Conservation (phyloP, 2,329 filamentous ascomycete species). For the Cordyceps sp. region DNA sequence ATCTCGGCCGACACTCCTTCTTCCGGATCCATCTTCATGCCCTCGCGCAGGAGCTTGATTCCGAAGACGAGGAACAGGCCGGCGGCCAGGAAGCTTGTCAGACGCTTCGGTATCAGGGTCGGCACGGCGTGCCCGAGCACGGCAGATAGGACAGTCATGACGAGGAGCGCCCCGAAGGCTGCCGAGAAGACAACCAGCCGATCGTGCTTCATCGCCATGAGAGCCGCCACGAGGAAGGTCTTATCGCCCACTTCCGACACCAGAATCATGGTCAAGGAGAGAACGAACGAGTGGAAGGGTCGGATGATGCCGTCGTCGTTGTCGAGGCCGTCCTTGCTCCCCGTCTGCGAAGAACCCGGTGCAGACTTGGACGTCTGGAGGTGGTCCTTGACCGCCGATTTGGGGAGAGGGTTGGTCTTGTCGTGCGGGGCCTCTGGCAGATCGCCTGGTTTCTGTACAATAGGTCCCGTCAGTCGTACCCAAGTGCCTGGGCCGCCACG, state of each 20-base stretch:
- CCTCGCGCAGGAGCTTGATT: conserved; percentile 67
- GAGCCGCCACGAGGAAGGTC: conserved; percentile 87
- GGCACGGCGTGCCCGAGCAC: conserved; percentile 86
- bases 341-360: conserved; percentile 8
- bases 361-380: conserved; percentile 26
- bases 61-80: conserved; percentile 83
- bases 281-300: conserved; percentile 72
- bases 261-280: conserved; percentile 94
- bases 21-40: conserved; percentile 71
- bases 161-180: conserved; percentile 76
- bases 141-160: conserved; percentile 92
- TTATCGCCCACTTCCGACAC: conserved; percentile 97
- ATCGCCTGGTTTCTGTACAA: conserved; percentile 56
- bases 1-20: conserved; percentile 94
- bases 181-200: conserved; percentile 86
- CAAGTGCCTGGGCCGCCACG: too few species aligned
- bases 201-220: conserved; percentile 99
- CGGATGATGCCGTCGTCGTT: conserved; percentile 50
- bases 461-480: background rate
- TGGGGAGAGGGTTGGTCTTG: conserved; percentile 51
- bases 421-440: conserved; percentile 67
- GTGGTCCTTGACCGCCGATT: conserved; percentile 48
- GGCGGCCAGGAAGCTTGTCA: conserved; percentile 78
- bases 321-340: conserved; percentile 13
- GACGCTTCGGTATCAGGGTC: conserved; percentile 71